Base-by-base conservation (phyloP, 2,329 filamentous ascomycete genomes). In the Ophiostoma sp. region DNA sequence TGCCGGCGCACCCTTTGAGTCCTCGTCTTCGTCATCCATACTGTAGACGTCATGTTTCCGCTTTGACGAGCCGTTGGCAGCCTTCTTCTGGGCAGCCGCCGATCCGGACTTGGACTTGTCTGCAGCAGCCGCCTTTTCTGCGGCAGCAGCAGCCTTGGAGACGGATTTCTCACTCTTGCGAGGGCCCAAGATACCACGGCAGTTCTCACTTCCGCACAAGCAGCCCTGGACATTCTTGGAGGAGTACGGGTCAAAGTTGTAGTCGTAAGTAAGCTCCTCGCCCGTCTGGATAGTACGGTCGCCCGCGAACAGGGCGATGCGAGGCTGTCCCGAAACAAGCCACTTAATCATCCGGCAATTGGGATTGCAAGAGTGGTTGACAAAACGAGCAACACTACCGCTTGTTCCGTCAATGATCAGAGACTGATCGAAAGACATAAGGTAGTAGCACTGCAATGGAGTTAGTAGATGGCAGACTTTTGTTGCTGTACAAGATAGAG, bases 321-420 rank as follows among this genome's bases (percentile, higher is more conserved):
- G 88, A 58, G 94, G 94, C 77, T 96, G 93, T 41, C 93, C 93
- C 65, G 89, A 89, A 67, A 99, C 95, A 71, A 93, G 94, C 92
- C 93, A 97, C 78, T 97, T 98, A 75, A 96, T 92, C 93, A 99
- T 98, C 71, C 90, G 87, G 79, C 94, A 98, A 76, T 99, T 99
- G 2, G 95, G 95, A 69, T 91, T 89, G 79, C 95, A 99, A 18
- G 93, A 97, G 78, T 99, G 95, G 76, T 99, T 99, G 77, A 99
- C 93, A 77, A 99, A 99, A 68, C 95, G 90, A 75, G 95, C 94
- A 78, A 98, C 96, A 72, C 92, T 96, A 74, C 95, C 95, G 68
- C 92, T 92, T 41, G 93, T 97, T 45, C 94, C 95, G 80, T 99
- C 95, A 72, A 99, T 96, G 74, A 98, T 96, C 88, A 98, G 95